Conservation (phyloP, 306 rosid species). For the Dryas alaskensis region DNA sequence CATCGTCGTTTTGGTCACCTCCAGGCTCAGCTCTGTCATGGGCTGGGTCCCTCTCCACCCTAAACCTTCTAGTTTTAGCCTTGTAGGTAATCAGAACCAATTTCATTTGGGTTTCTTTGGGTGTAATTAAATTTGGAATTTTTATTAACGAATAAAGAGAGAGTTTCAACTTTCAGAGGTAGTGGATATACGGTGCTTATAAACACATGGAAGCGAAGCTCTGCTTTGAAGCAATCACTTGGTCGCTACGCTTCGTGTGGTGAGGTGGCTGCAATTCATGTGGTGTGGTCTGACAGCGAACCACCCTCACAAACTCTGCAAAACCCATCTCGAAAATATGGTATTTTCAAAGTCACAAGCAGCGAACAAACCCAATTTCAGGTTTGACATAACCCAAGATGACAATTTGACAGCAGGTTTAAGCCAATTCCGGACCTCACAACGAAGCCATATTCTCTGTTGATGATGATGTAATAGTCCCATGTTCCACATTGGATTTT, state of each 20-base stretch:
- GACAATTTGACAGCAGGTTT: constrained; percentile 40
- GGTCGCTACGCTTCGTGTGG: constrained; percentile 48
- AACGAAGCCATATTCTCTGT: constrained; percentile 51
- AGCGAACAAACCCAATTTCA: constrained; percentile 33
- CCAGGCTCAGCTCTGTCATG: constrained; percentile 42
- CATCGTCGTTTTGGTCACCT: constrained; percentile 27
- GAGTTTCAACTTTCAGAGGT: constrained; percentile 34
- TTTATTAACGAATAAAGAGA: neutral
- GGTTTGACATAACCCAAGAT: constrained; percentile 32
- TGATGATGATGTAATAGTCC: constrained; percentile 58
- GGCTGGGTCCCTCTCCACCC: constrained; percentile 45
- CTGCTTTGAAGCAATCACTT: constrained; percentile 43
- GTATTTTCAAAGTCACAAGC: constrained; percentile 33
- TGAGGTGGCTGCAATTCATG: constrained; percentile 36
- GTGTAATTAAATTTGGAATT: neutral
- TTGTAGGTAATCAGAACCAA: neutral
- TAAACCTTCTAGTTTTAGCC: neutral
- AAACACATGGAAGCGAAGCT: constrained; percentile 53
- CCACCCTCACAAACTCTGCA: constrained; percentile 38
- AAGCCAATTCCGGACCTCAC: constrained; percentile 34
- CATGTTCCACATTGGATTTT: constrained; percentile 46
- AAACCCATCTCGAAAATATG: constrained; percentile 36
- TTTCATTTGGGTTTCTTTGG: too few species aligned
- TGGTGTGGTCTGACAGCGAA: constrained; percentile 45
- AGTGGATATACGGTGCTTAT: constrained; percentile 54